Evolutionary conservation across 192 early-diverging fungal species (phyloP).

Genomic region (Coemansia aciculifera): DNA sequence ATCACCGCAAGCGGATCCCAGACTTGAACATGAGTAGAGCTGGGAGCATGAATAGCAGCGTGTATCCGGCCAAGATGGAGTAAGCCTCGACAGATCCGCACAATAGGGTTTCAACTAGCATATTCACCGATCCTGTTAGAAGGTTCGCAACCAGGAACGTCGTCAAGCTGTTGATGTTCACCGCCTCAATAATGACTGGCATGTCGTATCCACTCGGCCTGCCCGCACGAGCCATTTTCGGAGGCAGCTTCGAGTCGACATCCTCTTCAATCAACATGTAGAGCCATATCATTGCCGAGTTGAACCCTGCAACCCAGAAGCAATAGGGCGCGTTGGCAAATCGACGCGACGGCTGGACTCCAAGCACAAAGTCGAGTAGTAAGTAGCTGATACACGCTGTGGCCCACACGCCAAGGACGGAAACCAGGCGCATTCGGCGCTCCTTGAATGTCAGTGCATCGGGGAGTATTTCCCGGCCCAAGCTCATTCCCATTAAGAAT

Average conservation of each 20-base stretch:
- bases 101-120: slow-evolving; percentile 75
- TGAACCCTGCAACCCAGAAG: slow-evolving; percentile 75
- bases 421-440: slow-evolving; percentile 52
- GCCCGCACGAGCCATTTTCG: slow-evolving; percentile 37
- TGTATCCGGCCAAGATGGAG: slow-evolving; percentile 59
- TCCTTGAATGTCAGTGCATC: slow-evolving; percentile 45
- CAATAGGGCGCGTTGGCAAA: slow-evolving; percentile 77
- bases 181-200: slow-evolving; percentile 63
- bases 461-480: slow-evolving; percentile 65
- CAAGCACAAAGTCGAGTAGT: slow-evolving; percentile 56
- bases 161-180: slow-evolving; percentile 81
- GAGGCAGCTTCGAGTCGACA: slow-evolving; percentile 55
- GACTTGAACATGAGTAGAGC: slow-evolving; percentile 26
- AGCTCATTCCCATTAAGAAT: slow-evolving; percentile 73
- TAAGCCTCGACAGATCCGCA: slow-evolving; percentile 48
- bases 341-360: slow-evolving; percentile 68
- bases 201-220: slow-evolving; percentile 46
- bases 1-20: slow-evolving; percentile 31
- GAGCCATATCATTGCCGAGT: slow-evolving; percentile 61
- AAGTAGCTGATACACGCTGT: slow-evolving; percentile 54
- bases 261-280: slow-evolving; percentile 65
- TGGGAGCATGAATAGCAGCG: slow-evolving; percentile 53
- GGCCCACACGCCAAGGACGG: slow-evolving; percentile 48
- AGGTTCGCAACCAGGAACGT: slow-evolving; percentile 89
- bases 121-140: slow-evolving; percentile 82